phyloP scores from a whole-genome alignment of 148 eudicot species.

The Persicaria tinctoria region DNA sequence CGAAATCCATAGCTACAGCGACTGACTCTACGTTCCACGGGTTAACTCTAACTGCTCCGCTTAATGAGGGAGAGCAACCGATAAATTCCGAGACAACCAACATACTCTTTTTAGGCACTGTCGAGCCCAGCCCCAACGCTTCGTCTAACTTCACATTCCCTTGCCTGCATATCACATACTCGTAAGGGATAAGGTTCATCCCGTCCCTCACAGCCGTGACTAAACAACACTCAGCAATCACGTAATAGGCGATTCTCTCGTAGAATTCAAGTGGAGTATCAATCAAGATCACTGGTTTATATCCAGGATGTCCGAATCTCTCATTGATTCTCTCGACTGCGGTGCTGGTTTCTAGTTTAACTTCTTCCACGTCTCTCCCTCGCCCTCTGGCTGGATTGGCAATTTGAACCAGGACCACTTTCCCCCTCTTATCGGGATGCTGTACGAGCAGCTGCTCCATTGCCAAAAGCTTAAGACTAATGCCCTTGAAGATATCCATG shows the following conservation, averaged over 20 bases:
- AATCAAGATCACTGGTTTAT: constrained; percentile 60
- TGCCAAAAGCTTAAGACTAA: constrained; percentile 72
- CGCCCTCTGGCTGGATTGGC: constrained; percentile 87
- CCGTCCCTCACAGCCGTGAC: constrained; percentile 92
- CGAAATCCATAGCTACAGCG: constrained; percentile 71
- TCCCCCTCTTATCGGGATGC: constrained; percentile 62
- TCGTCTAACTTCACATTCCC: constrained; percentile 49
- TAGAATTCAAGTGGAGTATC: constrained; percentile 55
- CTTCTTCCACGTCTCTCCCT: constrained; percentile 71
- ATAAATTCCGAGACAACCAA: constrained; percentile 78
- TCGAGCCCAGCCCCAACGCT: constrained; percentile 38
- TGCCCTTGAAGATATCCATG: constrained; percentile 88
- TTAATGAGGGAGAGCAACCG: constrained; percentile 84
- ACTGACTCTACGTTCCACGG: constrained; percentile 82
- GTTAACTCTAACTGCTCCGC: constrained; percentile 79
- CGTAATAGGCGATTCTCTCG: constrained; percentile 70
- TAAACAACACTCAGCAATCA: constrained; percentile 70
- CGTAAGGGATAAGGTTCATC: constrained; percentile 84
- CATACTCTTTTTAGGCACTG: constrained; percentile 69
- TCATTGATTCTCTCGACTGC: constrained; percentile 53
- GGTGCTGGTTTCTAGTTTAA: constrained; percentile 55
- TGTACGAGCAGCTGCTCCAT: constrained; percentile 69
- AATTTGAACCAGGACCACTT: constrained; percentile 67
- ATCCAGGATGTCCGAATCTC: constrained; percentile 44
- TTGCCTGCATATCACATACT: constrained; percentile 63